These are phyloP conservation scores for Fusarium transvaalense DNA, from an alignment of 2,329 filamentous ascomycete genomes.

Conservation along the genomic window DNA sequence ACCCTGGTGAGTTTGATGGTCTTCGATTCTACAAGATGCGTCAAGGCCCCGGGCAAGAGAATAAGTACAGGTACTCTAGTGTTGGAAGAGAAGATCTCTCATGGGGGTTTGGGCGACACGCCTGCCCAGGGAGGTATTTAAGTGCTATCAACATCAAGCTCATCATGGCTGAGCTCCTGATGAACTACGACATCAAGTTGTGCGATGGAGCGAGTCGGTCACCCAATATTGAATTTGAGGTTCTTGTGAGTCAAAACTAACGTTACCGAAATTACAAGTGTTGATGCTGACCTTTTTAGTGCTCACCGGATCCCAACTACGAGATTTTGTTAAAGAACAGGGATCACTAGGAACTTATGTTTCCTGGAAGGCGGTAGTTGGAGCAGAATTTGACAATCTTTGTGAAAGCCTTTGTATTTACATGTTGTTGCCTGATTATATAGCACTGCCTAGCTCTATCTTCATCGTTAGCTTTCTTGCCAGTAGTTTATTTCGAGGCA, in stretches of 20 bases:
- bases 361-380: too few species aligned
- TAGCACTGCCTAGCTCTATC: too few species aligned
- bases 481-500: too few species aligned
- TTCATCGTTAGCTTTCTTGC: too few species aligned
- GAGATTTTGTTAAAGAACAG: conserved; percentile 5
- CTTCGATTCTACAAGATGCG: conserved; percentile 36
- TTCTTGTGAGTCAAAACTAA: conserved; percentile 6
- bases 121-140: conserved; percentile 35
- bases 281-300: neutral
- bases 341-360: neutral
- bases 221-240: conserved; percentile 25
- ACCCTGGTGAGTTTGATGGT: conserved; percentile 24
- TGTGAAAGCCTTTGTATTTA: too few species aligned
- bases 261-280: accelerated
- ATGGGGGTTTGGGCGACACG: conserved; percentile 34
- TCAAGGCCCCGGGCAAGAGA: conserved; percentile 9
- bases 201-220: neutral
- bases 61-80: conserved; percentile 34
- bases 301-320: conserved; percentile 18
- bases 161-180: conserved; percentile 33
- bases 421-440: too few species aligned
- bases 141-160: conserved; percentile 39
- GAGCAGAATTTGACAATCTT: too few species aligned
- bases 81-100: conserved; percentile 20
- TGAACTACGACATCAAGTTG: conserved; percentile 33